Evolutionary conservation across 78 protist species (phyloP).

Genomic region (Dictyostelium firmibasis): DNA sequence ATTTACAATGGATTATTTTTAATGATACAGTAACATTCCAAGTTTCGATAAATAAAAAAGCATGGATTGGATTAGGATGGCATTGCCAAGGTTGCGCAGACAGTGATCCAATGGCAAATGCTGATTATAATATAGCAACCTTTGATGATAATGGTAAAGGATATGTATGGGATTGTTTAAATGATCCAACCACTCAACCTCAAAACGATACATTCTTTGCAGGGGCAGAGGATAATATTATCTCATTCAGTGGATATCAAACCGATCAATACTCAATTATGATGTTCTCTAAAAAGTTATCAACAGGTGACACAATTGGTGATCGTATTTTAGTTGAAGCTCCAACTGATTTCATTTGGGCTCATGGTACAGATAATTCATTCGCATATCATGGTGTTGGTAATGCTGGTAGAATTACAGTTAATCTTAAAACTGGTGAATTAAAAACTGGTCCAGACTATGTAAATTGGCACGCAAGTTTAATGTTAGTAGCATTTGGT

Average conservation of each 20-base stretch:
- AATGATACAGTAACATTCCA: conserved; percentile 12
- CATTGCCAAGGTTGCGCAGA: background rate
- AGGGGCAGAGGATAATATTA: conserved; percentile 23
- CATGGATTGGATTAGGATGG: conserved; percentile 39
- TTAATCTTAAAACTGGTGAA: background rate
- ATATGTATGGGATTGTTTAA: background rate
- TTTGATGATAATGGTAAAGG: background rate
- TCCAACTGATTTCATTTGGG: conserved; percentile 40
- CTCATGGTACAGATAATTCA: conserved; percentile 18
- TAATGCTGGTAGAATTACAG: conserved; percentile 38
- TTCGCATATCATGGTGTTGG: conserved; percentile 23
- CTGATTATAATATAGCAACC: conserved; percentile 16
- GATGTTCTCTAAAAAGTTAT: conserved; percentile 6
- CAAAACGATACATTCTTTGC: background rate
- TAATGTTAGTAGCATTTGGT: conserved; percentile 63
- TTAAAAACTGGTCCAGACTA: background rate
- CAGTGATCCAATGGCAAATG: background rate
- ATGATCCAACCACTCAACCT: background rate
- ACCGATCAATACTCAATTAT: conserved; percentile 9
- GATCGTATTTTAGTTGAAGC: conserved; percentile 17
- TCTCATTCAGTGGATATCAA: conserved; percentile 28
- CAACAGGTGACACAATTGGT: conserved; percentile 34
- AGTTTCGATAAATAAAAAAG: background rate
- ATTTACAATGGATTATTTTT: conserved; percentile 14
- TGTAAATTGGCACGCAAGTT: conserved; percentile 35